Evolutionary conservation across 495 filamentous ascomycete species (phyloP).

Genomic region (Tuber aestivum): DNA sequence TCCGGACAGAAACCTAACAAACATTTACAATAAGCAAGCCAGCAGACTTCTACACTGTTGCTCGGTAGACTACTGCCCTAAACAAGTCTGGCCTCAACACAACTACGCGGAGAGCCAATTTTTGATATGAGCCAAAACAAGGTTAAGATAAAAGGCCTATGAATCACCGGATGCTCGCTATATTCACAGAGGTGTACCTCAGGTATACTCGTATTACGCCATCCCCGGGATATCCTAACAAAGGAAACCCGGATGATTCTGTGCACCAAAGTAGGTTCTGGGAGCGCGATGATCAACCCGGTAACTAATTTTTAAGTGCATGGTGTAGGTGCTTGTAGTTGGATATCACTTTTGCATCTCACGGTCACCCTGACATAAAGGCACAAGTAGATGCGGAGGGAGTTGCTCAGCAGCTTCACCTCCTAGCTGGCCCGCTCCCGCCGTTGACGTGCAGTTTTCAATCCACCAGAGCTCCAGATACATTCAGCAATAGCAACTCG

Average conservation of each 20-base stretch:
- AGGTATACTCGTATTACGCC: not conserved
- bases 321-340: not conserved
- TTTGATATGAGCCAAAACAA: not conserved
- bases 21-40: not conserved
- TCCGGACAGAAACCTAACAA: not conserved
- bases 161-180: not conserved
- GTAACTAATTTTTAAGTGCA: not conserved
- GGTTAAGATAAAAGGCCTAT: not conserved
- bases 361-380: not conserved
- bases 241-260: not conserved
- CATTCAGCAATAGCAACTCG: not conserved
- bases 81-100: not conserved
- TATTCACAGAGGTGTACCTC: too few species aligned
- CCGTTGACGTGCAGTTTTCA: not conserved
- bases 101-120: not conserved
- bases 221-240: not conserved
- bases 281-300: not conserved
- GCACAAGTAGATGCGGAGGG: not conserved
- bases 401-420: not conserved
- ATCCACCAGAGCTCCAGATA: not conserved
- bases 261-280: not conserved
- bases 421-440: not conserved
- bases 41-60: not conserved
- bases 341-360: not conserved
- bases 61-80: not conserved